Base-by-base conservation (phyloP, 371 early-diverging fungal genomes). In the Paraphysoderma sedebokerense region DNA sequence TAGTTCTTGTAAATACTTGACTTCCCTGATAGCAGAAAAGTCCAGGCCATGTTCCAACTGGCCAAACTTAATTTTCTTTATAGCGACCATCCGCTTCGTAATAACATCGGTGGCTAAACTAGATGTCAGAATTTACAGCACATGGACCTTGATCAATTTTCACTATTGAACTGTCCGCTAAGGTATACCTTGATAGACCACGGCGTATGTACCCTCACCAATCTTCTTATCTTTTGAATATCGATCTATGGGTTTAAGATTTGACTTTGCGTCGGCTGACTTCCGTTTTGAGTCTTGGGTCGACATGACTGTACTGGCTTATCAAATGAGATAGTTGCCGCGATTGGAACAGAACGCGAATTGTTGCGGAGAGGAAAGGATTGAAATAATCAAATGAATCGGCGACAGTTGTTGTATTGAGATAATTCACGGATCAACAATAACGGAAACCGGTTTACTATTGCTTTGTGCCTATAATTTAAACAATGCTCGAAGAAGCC, bases 161-260 rank as follows among this genome's bases (percentile, higher is more conserved):
- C 9, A 24, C 8, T 20, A 11, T 17, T 13, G 23, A 8, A 9
- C 20, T 6, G 9, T 42, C 19, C 37, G 42, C 49, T 50, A 49
- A 47, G n/a, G n/a, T n/a, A n/a, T 69, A 67, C 91, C 91, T 48
- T 70, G 59, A 57, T 88, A 92, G 0, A 95, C 91, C 13, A 85
- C 86, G 47, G 96, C 96, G 54, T 88, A 95, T 35, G 91, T 87
- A 60, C 96, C 96, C 61, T 91, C 91, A 50, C 96, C 96, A 47
- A 95, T 74, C 65, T 89, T 92, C 38, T 68, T 64, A 40, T 80
- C 81, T 62, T 82, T 85, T 49, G 67, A 69, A 59, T 87, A 87
- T 52, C 73, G 72, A 33, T 44, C 9, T 19, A 31, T 30, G 19
- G 9, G 9, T 29, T 26, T 12, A n/a, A n/a, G n/a, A n/a, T n/a